Base-by-base conservation (phyloP, 2,329 filamentous ascomycete species). In the Arthrobotrys pseudoclavata region DNA sequence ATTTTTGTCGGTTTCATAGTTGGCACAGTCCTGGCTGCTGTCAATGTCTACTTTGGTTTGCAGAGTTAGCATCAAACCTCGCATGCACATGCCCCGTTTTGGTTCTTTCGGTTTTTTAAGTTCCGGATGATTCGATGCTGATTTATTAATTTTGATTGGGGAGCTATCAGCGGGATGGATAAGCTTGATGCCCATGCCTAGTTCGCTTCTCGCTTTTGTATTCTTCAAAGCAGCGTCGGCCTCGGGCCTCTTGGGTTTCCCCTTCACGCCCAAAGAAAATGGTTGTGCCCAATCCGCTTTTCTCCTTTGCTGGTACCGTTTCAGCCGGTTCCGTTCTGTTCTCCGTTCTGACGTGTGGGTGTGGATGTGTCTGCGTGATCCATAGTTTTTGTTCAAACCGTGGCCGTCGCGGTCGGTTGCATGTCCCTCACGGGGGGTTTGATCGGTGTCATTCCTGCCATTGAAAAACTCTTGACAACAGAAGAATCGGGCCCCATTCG, bases 1-100 rank as follows among this genome's bases (percentile, higher is more conserved):
- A 87, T 98, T 45, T 83, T 89, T 4, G 93, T 92, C 29, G 96
- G 96, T 15, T 86, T 97, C 4, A 85, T 89, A 2, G 96, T 99
- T 79, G 96, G 96, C 47, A 89, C 96, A 3, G 86, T 98, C 69
- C 97, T 98, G 82, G 96, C 92, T 83, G 97, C 97, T 83, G 96
- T 93, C 64, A 99, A 99, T 83, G 97, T 96, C 86, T 99, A 98
- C 84, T 99, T 99, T 83, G 96, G 96, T n/a, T 86, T 99, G 34
- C 96, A 98, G 85, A 96, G 93, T 29, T 86, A 80, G 81, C 20
- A 52, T 24, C 20, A 22, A 47, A 20, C 48, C 48, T 52, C 48
- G 48, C 48, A 26, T 52, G 48, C 22, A 29, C 78, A 50, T 42
- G 2, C 55, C 55, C 18, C 15, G 13, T 52, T 52, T 50, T 50